These are phyloP conservation scores for Botrytis pseudocinerea DNA, from an alignment of 2,329 filamentous ascomycete species.

Conservation along the genomic window DNA sequence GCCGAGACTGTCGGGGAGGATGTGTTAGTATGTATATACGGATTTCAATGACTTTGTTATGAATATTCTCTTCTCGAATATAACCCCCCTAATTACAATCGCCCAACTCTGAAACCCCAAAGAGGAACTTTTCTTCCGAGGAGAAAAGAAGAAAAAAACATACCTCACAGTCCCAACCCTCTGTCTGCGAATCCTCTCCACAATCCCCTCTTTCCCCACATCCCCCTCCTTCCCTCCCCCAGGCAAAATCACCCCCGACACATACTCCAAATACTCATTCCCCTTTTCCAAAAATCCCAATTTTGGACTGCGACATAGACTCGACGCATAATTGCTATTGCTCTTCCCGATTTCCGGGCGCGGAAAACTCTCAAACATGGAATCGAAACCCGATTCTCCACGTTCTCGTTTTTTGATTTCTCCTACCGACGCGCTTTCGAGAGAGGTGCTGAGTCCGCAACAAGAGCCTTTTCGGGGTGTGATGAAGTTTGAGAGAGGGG, in stretches of 20 bases:
- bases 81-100: no score
- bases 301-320: not conserved
- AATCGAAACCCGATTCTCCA: not conserved
- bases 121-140: fast-evolving
- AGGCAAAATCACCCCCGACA: not conserved
- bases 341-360: conserved; percentile 3
- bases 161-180: conserved; percentile 21
- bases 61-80: not conserved
- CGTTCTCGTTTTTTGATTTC: not conserved
- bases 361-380: conserved; percentile 21
- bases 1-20: not conserved
- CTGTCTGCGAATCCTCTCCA: conserved; percentile 34
- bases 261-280: conserved; percentile 19
- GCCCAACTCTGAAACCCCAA: not conserved
- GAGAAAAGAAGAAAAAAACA: not conserved
- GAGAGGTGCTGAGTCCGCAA: conserved; percentile 5
- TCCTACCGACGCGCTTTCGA: not conserved
- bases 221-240: not conserved
- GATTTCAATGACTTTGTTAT: not conserved
- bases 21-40: not conserved
- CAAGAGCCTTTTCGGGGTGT: conserved; percentile 3
- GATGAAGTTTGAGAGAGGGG: not conserved
- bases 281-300: conserved; percentile 4
- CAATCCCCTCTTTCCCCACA: conserved; percentile 25
- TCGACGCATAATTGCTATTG: conserved; percentile 2